Evolutionary conservation across 352 stramenopile species (phyloP), one percentile per base, ranked within the genome.

Genomic region (Thalassiosira livingstoniorum): DNA sequence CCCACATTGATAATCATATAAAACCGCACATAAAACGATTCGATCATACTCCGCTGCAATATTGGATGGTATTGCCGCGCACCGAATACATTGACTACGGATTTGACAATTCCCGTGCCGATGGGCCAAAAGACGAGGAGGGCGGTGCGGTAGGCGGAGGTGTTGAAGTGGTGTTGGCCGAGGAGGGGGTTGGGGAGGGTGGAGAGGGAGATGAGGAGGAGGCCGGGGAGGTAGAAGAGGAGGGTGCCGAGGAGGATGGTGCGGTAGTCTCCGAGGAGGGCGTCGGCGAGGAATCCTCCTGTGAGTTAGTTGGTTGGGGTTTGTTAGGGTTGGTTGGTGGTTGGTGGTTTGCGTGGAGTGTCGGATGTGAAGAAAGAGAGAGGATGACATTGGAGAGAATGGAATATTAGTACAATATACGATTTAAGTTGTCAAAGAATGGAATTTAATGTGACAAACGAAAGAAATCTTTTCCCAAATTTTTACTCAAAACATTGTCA

Each of bases 1-100:
- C 91, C 91, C 39, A 94, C 83, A 81, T 95, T 95, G 54, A 95
- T 95, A 29, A 81, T 83, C 86, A 92, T 93, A 78, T 95, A 95
- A 80, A 94, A 95, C 42, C 87, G 81, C 23, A 95, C 90, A 66
- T 95, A 95, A 70, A 92, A 95, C 0, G 81, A 86, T 82, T 92
- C 87, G 62, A 95, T 90, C 57, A 92, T 51, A 2, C 77, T 86
- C 29, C 82, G 76, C 70, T 95, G 91, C 31, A 95, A 78, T 25
- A 94, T 53, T 13, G 91, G 91, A 86, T 95, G 91, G 81, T 91
- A 94, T 81, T 95, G 91, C 57, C 91, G 85, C 13, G 91, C 91
- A 37, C 91, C 91, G 75, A 95, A 94, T 0, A 95, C 88, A 75
- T 94, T 95, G 4, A 95, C 90, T n/a, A 93, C 88, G 29, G 76